Base-by-base conservation (phyloP, 805 yeast genomes). In the Saccharomycopsis javanensis region DNA sequence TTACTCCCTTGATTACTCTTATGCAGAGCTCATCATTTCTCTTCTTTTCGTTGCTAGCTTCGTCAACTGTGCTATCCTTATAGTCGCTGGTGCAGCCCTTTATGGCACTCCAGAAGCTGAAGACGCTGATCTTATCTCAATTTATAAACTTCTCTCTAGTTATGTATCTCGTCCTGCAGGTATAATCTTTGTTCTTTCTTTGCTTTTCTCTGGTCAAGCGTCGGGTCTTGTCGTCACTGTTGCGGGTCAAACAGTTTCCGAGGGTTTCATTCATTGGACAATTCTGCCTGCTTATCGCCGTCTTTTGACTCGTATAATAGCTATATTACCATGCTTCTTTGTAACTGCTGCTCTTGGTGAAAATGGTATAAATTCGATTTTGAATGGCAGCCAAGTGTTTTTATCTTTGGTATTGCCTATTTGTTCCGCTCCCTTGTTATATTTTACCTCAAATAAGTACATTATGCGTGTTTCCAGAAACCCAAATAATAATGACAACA, bases 141-240 rank as follows among this genome's bases (percentile, higher is more conserved):
- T 91, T 60, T 85, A 89, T 68, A 75, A 76, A 16, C 71, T 90
- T 64, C 74, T 91, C 27, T 72, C 82, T 2, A 58, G 67, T 16
- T 80, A 77, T 55, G 74, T 91, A 38, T 86, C 95, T 0, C 80
- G 84, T 1, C 81, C 79, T 6, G 95, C 90, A 0, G 97, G 96
- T 30, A 81, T 88, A 0, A 70, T 89, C 0, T 91, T 91, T 71
- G 89, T 89, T 77, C 68, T 88, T 54, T 96, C 97, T 0, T 74
- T 91, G 64, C 72, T 91, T 37, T 80, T 87, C 59, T 85, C 95
- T 56, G 97, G 97, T 6, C 92, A 88, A 66, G 85, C 92, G 51
- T 96, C 97, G 0, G 96, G 97, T 51, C 82, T 91, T 42, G 90
- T 90, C 2, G 90, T 96, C 67, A 91, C 97, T 0, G 84, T 91